Evolutionary conservation across 2,329 filamentous ascomycete genomes (phyloP), one percentile per base, ranked within the genome.

Genomic region (Phialophora expanda): DNA sequence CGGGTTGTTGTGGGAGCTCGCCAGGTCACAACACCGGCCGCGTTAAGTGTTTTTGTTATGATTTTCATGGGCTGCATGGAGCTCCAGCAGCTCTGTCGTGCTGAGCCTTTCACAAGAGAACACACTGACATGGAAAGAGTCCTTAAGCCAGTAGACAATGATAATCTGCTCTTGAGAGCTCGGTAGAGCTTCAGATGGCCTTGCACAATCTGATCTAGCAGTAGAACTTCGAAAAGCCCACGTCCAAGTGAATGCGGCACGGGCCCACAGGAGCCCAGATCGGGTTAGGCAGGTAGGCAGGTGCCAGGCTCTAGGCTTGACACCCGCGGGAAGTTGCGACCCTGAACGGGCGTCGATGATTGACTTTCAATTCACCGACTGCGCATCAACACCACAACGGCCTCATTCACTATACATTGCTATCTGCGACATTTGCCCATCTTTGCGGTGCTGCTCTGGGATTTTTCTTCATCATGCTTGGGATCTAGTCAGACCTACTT

Each of bases 1-100:
- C 61, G 59, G 55, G 14, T 61, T 44, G 46, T 60, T 56, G 46
- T 41, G 28, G 22, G 22, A n/a, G 48, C 48, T 51, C 26, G 48
- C 41, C 38, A 28, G 65, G 65, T 64, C 67, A 50, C 20, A 12
- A 4, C 17, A n/a, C n/a, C 26, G 67, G 65, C 67, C 67, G 67
- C 65, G 67, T 69, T 66, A 64, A 69, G 67, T 69, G 67, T 44
- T 58, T 64, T 67, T 69, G 65, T 67, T 67, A 57, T 67, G 67
- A 56, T 64, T 41, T 24, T 38, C 46, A n/a, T 4, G 28, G 26
- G 3, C 53, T 34, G 50, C 38, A 64, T 55, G 54, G 24, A 44
- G 41, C 53, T 58, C 11, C 17, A 28, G n/a, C 1, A 55, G 53
- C 53, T 51, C 20, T 51, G 14, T 51, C 20, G 8, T 22, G 14